A percentile compares a stretch with the other conserved stretches of the same genome.
Evolutionary conservation across 768 basidiomycete genomes (phyloP).

Genomic region (Fibroporia radiculosa): DNA sequence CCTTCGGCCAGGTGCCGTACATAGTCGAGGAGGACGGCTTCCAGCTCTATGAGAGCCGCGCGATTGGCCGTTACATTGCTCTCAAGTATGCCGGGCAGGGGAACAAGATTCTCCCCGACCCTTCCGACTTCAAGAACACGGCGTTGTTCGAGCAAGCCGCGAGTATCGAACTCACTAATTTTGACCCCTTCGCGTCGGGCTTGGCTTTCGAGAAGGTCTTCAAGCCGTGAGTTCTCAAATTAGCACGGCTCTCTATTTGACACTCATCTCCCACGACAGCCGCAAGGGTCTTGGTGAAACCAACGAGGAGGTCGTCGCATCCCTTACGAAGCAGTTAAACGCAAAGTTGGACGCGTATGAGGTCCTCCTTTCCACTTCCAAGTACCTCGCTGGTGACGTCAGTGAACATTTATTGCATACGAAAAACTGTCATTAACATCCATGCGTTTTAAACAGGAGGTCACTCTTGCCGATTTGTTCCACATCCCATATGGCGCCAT

Average conservation of each 20-base stretch:
- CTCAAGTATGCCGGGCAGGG: constrained; percentile 44
- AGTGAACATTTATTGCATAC: constrained; percentile 2
- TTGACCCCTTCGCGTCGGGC: constrained; percentile 37
- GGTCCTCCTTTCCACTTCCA: constrained; percentile 20
- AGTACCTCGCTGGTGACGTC: constrained; percentile 28
- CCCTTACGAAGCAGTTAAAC: constrained; percentile 3
- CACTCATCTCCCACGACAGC: background rate
- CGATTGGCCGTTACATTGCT: constrained; percentile 53
- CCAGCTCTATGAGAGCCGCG: constrained; percentile 58
- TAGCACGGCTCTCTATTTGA: too few species aligned
- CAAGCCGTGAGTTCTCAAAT: constrained; percentile 24
- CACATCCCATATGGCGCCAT: constrained; percentile 42
- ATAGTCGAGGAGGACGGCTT: constrained; percentile 51
- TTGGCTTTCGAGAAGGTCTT: constrained; percentile 42
- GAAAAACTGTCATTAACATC: background rate
- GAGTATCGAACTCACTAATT: constrained; percentile 45
- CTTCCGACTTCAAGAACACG: constrained; percentile 23
- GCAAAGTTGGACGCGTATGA: constrained; percentile 23
- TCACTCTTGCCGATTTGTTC: constrained; percentile 53
- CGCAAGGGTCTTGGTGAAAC: constrained; percentile 1
- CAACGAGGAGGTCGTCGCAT: background rate
- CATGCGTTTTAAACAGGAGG: constrained; percentile 19
- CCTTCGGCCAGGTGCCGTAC: constrained; percentile 59
- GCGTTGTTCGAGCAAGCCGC: constrained; percentile 36
- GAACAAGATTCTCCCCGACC: constrained; percentile 39